Evolutionary conservation across 1,139 yeast genomes (phyloP).

Genomic region (Debaryomyces singareniensis): DNA sequence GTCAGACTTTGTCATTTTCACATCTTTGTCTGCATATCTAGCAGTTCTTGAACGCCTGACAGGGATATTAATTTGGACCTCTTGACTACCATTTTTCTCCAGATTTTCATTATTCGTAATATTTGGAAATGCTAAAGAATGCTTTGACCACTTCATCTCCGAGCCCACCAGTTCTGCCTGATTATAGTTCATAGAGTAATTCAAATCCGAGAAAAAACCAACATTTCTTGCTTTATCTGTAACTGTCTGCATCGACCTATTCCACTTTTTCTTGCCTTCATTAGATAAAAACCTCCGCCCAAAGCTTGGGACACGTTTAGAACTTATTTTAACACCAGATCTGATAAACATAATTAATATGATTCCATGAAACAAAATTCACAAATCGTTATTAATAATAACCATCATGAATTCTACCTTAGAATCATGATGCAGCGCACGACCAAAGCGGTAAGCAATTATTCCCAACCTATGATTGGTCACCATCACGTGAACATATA

Average conservation of each 20-base stretch:
- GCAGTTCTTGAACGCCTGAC: conserved; percentile 33
- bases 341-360: no score
- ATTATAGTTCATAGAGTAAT: conserved; percentile 10
- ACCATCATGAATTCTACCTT: no score
- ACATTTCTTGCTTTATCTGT: conserved; percentile 13
- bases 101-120: conserved; percentile 1
- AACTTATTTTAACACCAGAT: no score
- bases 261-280: conserved; percentile 23
- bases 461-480: no score
- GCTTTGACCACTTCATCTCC: conserved; percentile 17
- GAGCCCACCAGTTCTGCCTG: conserved; percentile 4
- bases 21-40: conserved; percentile 21
- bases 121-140: conserved; percentile 11
- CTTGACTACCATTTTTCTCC: conserved; percentile 7
- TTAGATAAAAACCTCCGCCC: conserved; percentile 18
- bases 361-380: no score
- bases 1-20: conserved; percentile 5
- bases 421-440: no score
- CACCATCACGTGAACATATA: no score
- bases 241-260: conserved; percentile 39
- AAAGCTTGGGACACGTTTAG: no score
- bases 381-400: no score
- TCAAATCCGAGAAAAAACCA: conserved; percentile 25
- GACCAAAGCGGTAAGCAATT: no score
- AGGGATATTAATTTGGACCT: conserved; percentile 10